Conservation (phyloP, 768 basidiomycete genomes). For the Lactarius pseudohatsudake region DNA sequence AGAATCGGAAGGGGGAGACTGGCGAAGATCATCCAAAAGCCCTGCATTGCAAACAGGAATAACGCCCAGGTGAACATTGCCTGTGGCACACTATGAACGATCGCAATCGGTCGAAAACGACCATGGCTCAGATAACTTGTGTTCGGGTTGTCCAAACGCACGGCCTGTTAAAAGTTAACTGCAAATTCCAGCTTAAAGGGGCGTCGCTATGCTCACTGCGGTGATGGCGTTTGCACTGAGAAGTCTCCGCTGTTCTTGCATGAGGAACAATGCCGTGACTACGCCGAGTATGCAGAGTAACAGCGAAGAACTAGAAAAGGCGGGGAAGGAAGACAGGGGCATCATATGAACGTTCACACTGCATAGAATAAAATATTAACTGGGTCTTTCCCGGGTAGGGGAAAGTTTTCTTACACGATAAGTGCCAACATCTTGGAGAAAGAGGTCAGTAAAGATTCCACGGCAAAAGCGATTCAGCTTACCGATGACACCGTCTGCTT, state of each 20-base stretch:
- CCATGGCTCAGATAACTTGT: neutral
- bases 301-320: neutral
- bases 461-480: neutral
- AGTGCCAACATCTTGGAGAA: neutral
- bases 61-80: slow-evolving; percentile 10
- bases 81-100: slow-evolving; percentile 15
- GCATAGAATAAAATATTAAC: neutral
- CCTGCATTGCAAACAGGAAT: slow-evolving; percentile 16
- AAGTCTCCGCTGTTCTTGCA: neutral
- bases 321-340: neutral
- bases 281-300: neutral
- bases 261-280: neutral
- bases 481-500: neutral
- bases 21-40: slow-evolving; percentile 15
- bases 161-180: neutral
- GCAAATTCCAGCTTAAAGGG: neutral
- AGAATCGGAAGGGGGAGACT: neutral
- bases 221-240: neutral
- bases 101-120: slow-evolving; percentile 9
- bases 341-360: slow-evolving; percentile 1
- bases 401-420: neutral
- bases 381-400: too few relatives aligned
- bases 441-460: neutral
- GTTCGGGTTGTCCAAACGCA: neutral
- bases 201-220: neutral